Evolutionary conservation across 306 rosid species (phyloP).

Genomic region (Quercus suber): DNA sequence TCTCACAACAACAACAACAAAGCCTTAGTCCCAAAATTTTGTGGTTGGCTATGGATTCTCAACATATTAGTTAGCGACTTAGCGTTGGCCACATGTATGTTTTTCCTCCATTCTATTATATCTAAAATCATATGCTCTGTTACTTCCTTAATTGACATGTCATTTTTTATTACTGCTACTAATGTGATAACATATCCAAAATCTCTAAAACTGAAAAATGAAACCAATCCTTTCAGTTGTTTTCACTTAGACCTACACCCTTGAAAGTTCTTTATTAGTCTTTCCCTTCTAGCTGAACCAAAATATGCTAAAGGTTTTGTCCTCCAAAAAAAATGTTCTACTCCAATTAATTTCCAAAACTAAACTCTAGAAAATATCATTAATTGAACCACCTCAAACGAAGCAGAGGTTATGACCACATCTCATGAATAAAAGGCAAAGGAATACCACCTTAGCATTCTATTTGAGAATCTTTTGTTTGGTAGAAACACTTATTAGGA

Average conservation of each 20-base stretch:
- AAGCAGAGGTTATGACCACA: neutral
- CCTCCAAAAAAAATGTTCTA: no score
- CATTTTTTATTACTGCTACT: no score
- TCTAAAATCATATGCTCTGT: no score
- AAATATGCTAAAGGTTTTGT: no score
- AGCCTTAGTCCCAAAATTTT: no score
- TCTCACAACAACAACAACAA: no score
- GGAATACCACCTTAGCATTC: neutral
- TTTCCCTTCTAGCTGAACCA: neutral
- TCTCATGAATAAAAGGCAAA: neutral
- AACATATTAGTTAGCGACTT: no score
- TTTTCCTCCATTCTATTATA: no score
- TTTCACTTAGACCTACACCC: neutral
- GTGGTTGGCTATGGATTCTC: no score
- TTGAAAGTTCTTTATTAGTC: neutral
- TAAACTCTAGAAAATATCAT: neutral
- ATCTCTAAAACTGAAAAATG: neutral
- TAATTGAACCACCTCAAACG: neutral
- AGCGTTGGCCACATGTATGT: no score
- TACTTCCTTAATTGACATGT: no score
- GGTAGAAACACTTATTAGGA: neutral
- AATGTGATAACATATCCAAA: no score
- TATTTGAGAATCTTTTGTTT: neutral
- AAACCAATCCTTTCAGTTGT: neutral
- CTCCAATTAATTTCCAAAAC: neutral